These are phyloP conservation scores for Pholiota conissans DNA, from an alignment of 768 basidiomycete species.

Conservation along the genomic window DNA sequence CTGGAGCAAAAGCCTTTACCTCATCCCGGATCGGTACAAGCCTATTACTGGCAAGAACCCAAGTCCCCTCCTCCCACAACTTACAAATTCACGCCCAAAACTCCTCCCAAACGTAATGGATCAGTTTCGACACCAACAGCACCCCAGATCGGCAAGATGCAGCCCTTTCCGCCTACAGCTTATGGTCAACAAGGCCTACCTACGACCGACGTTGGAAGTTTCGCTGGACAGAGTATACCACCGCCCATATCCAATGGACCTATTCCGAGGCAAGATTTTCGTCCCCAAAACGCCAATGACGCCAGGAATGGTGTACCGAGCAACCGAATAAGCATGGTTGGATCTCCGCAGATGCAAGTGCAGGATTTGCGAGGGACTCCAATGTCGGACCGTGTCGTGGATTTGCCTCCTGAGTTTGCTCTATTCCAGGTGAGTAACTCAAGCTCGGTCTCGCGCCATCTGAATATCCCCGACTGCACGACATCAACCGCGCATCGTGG, in stretches of 20 bases:
- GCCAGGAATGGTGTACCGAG: conserved; percentile 1
- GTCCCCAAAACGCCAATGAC: conserved; percentile 6
- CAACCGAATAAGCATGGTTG: conserved; percentile 9
- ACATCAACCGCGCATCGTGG: conserved; percentile 7
- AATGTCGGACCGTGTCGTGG: conserved; percentile 20
- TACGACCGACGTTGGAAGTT: conserved; percentile 11
- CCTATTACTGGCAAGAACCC: conserved; percentile 10
- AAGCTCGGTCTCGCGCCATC: conserved; percentile 8
- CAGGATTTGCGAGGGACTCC: conserved; percentile 13
- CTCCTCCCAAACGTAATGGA: conserved; percentile 17
- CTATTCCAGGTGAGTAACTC: conserved; percentile 33
- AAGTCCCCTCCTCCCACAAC: conserved; percentile 4
- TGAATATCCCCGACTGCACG: conserved; percentile 10
- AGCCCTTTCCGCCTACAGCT: conserved; percentile 1
- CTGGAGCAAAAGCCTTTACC: conserved; percentile 20
- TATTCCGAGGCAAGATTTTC: conserved; percentile 9
- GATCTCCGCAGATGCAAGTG: conserved; percentile 1
- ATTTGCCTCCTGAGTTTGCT: conserved; percentile 30
- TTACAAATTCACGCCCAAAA: conserved; percentile 12
- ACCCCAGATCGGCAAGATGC: conserved; percentile 10
- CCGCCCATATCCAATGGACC: conserved; percentile 5
- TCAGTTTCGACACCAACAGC: conserved; percentile 8
- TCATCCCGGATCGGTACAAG: conserved; percentile 16
- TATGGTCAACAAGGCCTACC: conserved; percentile 9
- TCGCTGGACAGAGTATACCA: conserved; percentile 9